Base-by-base conservation (phyloP, 306 rosid species). In the Trifolium repens region DNA sequence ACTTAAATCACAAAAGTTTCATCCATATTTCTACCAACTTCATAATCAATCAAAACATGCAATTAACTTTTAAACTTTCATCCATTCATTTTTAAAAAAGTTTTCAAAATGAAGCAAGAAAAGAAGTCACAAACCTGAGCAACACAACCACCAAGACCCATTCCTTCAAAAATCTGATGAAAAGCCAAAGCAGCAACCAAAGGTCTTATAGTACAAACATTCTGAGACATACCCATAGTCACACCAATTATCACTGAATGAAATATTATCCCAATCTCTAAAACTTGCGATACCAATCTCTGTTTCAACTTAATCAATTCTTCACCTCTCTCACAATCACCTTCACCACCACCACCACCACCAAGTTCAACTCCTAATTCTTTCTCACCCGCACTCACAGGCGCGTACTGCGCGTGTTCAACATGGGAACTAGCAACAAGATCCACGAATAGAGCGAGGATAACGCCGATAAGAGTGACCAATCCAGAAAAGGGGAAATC, bases 121-220 rank as follows among this genome's bases (percentile, higher is more conserved):
- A 6, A 2, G 12, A 49, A 7, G 5, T 8, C 57, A 24, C 12
- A 0, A 43, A 92, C 97, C 99, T 92, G 99, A 72, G 99, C 97
- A 39, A 94, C 96, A 79, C 97, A 94, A 8, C 96, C 99, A 12
- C 99, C 99, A 0, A 94, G 96, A 8, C 97, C 99, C 96, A 94
- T 84, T 17, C 99, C 99, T 81, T 94, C 99, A 34, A 92, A 94
- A 0, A 94, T 90, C 72, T 94, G 99, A 74, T 94, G 99, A 80
- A 94, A 94, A 1, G 99, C 88, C 67, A 94, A 85, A 55, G 99
- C 97, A 2, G 91, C 89, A 7, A 94, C 97, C 9, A 94, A 84
- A 13, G 99, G 99, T 8, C 87, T 37, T 14, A 94, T 94, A 0
- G 99, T 94, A 80, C 99, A 94, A 78, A 92, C 88, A 7, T 94